Conservation (phyloP, 75 land plant genomes). For the Gnetum montanum region DNA sequence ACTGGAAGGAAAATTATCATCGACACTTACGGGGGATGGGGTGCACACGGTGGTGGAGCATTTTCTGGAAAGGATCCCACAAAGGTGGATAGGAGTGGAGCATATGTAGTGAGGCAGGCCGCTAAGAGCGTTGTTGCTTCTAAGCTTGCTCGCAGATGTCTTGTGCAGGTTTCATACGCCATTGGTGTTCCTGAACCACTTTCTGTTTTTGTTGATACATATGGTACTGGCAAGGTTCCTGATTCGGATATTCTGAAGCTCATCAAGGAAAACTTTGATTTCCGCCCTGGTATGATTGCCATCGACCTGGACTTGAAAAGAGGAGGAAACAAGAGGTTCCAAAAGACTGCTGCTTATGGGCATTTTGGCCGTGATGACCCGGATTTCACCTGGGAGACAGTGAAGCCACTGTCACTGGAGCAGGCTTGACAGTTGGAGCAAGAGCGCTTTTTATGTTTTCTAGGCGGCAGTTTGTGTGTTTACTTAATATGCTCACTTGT, state of each 20-base stretch:
- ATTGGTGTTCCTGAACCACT: constrained; percentile 32
- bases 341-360: constrained; percentile 67
- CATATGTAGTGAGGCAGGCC: constrained; percentile 50
- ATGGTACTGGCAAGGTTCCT: constrained; percentile 32
- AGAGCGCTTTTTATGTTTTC: too few species aligned
- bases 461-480: too few species aligned
- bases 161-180: constrained; percentile 40
- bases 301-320: constrained; percentile 53
- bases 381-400: constrained; percentile 61
- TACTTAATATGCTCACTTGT: too few species aligned
- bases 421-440: too few species aligned
- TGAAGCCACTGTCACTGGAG: constrained; percentile 2
- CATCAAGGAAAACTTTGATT: constrained; percentile 64
- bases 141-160: constrained; percentile 44
- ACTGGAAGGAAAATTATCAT: constrained; percentile 52
- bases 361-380: constrained; percentile 65
- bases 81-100: constrained; percentile 58
- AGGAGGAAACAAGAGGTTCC: constrained; percentile 59
- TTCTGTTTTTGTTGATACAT: constrained; percentile 28
- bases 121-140: constrained; percentile 72
- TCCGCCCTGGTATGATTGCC: constrained; percentile 65
- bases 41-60: constrained; percentile 28
- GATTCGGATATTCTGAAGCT: constrained; percentile 46
- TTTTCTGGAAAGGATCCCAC: constrained; percentile 40
- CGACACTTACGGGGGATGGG: constrained; percentile 32